Evolutionary conservation across 352 stramenopile genomes (phyloP).

Genomic region (Globisporangium perplexum): DNA sequence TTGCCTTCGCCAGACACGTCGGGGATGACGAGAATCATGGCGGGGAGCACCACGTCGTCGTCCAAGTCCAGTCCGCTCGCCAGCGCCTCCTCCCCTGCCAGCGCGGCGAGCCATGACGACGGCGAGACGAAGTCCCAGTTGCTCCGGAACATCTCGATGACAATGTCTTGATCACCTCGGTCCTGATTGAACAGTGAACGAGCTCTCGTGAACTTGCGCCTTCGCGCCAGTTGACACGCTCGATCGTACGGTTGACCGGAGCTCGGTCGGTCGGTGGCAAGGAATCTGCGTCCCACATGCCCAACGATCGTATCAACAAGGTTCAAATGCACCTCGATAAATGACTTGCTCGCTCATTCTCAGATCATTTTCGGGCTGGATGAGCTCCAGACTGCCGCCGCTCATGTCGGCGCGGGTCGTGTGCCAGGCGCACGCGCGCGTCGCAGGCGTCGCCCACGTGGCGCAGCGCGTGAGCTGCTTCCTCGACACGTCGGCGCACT

Average conservation of each 20-base stretch:
- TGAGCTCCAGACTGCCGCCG: background rate
- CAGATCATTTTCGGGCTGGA: too few relatives aligned
- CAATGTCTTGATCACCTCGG: background rate
- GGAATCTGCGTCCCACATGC: too few relatives aligned
- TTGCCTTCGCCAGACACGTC: background rate
- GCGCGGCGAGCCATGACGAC: constrained; percentile 34
- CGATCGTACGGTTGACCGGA: too few relatives aligned
- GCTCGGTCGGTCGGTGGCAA: too few relatives aligned
- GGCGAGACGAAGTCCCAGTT: constrained; percentile 53
- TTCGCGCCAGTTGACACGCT: too few relatives aligned
- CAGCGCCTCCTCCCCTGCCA: constrained; percentile 46
- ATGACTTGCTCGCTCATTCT: too few relatives aligned
- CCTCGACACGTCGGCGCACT: background rate
- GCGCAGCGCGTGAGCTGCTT: background rate
- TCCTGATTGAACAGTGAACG: too few relatives aligned
- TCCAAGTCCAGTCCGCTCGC: constrained; percentile 18
- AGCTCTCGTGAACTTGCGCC: too few relatives aligned
- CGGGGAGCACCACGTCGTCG: constrained; percentile 6
- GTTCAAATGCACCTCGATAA: too few relatives aligned
- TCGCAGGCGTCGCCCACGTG: background rate
- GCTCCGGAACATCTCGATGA: constrained; percentile 27
- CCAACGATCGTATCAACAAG: too few relatives aligned
- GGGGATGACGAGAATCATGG: constrained; percentile 19
- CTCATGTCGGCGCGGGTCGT: background rate
- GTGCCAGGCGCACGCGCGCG: background rate